Percentiles rank a stretch among this genome's conserved stretches.
phyloP scores from a whole-genome alignment of 2,329 filamentous ascomycete genomes.

The Didymellaceae sp. region DNA sequence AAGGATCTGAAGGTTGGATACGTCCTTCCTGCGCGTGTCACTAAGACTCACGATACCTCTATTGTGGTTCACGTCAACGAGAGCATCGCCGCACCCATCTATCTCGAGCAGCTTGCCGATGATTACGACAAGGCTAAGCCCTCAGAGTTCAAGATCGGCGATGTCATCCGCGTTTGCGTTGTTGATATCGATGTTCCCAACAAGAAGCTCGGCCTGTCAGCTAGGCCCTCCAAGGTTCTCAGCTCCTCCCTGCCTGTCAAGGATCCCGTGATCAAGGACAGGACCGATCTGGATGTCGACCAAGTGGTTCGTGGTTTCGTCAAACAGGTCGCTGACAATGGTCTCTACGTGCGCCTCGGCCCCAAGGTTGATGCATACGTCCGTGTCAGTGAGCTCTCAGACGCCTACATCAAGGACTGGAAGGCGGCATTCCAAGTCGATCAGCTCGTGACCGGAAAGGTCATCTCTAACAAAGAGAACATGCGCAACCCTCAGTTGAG shows the following conservation, averaged over 20 bases:
- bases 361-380: conserved; percentile 82
- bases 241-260: conserved; percentile 82
- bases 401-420: conserved; percentile 94
- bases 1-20: conserved; percentile 77
- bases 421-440: conserved; percentile 86
- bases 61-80: conserved; percentile 87
- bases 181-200: conserved; percentile 80
- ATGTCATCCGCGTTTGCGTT: conserved; percentile 86
- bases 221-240: conserved; percentile 84
- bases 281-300: conserved; percentile 75
- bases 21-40: conserved; percentile 82
- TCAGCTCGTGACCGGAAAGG: conserved; percentile 87
- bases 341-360: conserved; percentile 84
- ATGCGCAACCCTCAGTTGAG: conserved; percentile 81
- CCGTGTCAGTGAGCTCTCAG: conserved; percentile 86
- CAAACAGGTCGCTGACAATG: conserved; percentile 87
- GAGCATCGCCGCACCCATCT: conserved; percentile 76
- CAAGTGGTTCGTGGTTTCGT: conserved; percentile 90
- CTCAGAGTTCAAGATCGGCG: conserved; percentile 77
- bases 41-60: conserved; percentile 82
- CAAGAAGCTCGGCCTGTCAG: conserved; percentile 82
- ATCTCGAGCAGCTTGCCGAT: conserved; percentile 83
- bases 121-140: conserved; percentile 84
- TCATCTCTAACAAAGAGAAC: conserved; percentile 73
- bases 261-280: conserved; percentile 77